Base-by-base conservation (phyloP, 1,284 basidiomycete genomes). In the Apiotrichum gracile region DNA sequence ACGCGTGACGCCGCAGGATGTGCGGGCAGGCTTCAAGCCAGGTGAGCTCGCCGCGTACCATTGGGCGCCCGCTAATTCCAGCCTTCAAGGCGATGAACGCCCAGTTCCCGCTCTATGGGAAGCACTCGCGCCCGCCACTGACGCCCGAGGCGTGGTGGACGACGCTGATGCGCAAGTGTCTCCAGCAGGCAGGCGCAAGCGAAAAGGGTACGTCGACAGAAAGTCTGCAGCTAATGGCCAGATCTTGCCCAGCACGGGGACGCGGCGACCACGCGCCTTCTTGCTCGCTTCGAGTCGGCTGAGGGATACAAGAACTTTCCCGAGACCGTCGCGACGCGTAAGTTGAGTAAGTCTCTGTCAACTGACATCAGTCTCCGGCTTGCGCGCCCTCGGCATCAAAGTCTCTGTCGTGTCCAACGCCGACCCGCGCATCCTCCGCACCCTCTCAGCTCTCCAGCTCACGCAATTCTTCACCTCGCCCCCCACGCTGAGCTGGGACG, bases 111-210 rank as follows among this genome's bases (percentile, higher is more conserved):
- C 55, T 73, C 21, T 75, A 72, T 51, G 74, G 74, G 10, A 69
- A 71, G 52, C 57, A 66, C 41, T 53, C 65, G 4, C 25, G n/a
- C 3, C 69, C 72, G 12, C 62, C 70, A 0, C 52, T 75, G 17
- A 61, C 64, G 0, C 68, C 73, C 1, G 67, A 68, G 27, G 58
- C 62, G 37, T 76, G 75, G 75, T 76, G 75, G 75, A 61, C 65
- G 16, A 45, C 58, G 9, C 60, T 75, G 24, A 75, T 76, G 33
- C 49, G 61, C 24, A 55, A 61, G 45, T 73, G 69, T 26, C 65
- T 75, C 60, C 17, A 58, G 3, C 50, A 66, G 21, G 72, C 72
- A 0, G 75, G 74, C 7, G 72, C 65, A 4, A 41, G 50, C 1
- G 47, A 61, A 24, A 33, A 35, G 3, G 62, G 69, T 69, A 24